phyloP scores from a whole-genome alignment of 805 yeast genomes.

The Saturnispora sanitii region DNA sequence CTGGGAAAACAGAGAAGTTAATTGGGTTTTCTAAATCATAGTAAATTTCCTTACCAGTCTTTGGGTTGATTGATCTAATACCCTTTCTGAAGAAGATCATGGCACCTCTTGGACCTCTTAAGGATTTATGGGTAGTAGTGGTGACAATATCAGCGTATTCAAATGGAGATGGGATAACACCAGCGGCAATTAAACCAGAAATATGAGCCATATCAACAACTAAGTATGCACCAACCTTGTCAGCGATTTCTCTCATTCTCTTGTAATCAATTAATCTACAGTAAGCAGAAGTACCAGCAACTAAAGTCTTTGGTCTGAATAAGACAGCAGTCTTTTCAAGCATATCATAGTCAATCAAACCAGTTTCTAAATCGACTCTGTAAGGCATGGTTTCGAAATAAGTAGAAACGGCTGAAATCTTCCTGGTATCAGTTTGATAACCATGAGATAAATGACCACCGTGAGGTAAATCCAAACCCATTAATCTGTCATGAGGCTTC shows the following conservation, averaged over 20 bases:
- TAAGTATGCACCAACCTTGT: slow-evolving; percentile 85
- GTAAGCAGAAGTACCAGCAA: slow-evolving; percentile 97
- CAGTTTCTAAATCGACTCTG: slow-evolving; percentile 77
- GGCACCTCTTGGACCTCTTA: slow-evolving; percentile 99
- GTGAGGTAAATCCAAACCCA: slow-evolving; percentile 97
- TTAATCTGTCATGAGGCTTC: slow-evolving; percentile 83
- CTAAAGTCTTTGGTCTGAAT: slow-evolving; percentile 89
- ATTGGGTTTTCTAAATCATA: slow-evolving; percentile 87
- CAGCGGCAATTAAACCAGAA: slow-evolving; percentile 92
- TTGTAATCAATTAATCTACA: slow-evolving; percentile 83
- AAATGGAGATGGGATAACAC: slow-evolving; percentile 89
- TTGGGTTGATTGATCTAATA: slow-evolving; percentile 69
- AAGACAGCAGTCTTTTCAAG: slow-evolving; percentile 72
- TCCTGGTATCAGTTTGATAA: slow-evolving; percentile 82
- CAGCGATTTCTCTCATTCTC: slow-evolving; percentile 85
- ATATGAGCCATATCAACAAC: slow-evolving; percentile 97
- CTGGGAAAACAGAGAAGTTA: slow-evolving; percentile 97
- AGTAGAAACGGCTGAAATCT: slow-evolving; percentile 85
- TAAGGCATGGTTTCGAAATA: slow-evolving; percentile 98
- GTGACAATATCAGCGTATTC: slow-evolving; percentile 92
- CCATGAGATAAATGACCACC: slow-evolving; percentile 99
- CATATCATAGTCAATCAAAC: slow-evolving; percentile 84
- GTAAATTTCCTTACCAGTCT: slow-evolving; percentile 64
- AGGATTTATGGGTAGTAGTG: slow-evolving; percentile 94
- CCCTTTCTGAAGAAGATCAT: slow-evolving; percentile 97